Evolutionary conservation across 2,329 filamentous ascomycete species (phyloP), one percentile per base, ranked within the genome.

Genomic region (Tolypocladium pustulatum): DNA sequence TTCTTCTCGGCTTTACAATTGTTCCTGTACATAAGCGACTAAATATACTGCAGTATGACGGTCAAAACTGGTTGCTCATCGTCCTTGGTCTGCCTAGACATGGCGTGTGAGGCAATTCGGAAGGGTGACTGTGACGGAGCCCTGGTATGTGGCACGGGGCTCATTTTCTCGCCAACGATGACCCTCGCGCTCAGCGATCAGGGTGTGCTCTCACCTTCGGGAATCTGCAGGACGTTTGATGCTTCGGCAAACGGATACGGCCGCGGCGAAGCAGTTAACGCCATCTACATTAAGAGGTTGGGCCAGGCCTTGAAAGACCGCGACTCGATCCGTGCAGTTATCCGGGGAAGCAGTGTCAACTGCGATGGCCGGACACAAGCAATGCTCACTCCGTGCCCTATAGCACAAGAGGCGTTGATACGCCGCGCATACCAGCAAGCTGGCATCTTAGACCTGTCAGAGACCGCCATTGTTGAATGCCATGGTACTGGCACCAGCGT

Each of bases 331-430:
- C 57, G 57, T 13, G 57, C 54, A 20, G 46, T 59, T 3, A 68
- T 76, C 37, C 65, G 69, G 1, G 70, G 63, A 10, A 70, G 66
- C 0, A 67, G 61, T 1, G 57, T 66, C 37, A 75, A 75, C 57
- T 62, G 65, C 43, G 75, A 80, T 57, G 78, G 78, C 9, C 67
- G 58, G 4, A 68, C 67, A 1, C 73, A 72, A 0, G 76, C 74
- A 0, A 71, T 79, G 52, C 75, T 74, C 0, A 65, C 71, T 54
- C 78, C 77, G 0, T 75, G 61, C 17, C 56, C 41, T 0, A 43
- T 38, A 0, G 67, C 60, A 57, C 73, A 76, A 58, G 65, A 62
- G 17, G 60, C 55, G 0, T 56, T 72, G 4, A 73, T 73, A 32
- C 58, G 65, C 59, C 61, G 61, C 4, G 64, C 66, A 0, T 75